These are phyloP conservation scores for Combretum micranthum DNA, from an alignment of 345 rosid species.

Conservation along the genomic window DNA sequence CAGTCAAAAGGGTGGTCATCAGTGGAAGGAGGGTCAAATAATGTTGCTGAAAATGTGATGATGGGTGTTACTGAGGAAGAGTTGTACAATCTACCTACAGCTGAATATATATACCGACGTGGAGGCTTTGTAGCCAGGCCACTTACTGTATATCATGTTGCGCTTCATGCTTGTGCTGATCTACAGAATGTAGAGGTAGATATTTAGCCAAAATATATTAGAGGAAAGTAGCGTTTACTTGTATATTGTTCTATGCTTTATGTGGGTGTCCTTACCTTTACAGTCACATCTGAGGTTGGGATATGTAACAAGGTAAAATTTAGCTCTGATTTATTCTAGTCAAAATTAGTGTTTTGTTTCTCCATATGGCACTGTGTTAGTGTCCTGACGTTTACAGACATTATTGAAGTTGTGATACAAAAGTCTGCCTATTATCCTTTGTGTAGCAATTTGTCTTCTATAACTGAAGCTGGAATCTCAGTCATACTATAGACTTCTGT, in stretches of 20 bases:
- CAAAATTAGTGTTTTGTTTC: too few species aligned
- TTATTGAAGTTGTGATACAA: too few species aligned
- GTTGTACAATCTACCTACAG: constrained; percentile 79
- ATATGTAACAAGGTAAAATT: too few species aligned
- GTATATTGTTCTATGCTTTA: background rate
- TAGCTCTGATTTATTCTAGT: too few species aligned
- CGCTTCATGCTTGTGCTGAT: constrained; percentile 80
- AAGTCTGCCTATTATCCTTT: too few species aligned
- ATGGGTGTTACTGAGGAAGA: constrained; percentile 79
- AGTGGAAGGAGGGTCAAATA: constrained; percentile 43
- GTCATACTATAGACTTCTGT: too few species aligned
- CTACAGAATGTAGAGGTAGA: constrained; percentile 69
- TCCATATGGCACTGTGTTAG: too few species aligned
- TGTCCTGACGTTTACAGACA: too few species aligned
- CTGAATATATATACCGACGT: constrained; percentile 54
- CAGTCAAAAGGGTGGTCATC: constrained; percentile 90
- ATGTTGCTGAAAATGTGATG: constrained; percentile 65
- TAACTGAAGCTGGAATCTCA: too few species aligned
- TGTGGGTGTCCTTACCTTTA: background rate
- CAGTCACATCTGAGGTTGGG: too few species aligned
- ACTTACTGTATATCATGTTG: constrained; percentile 73
- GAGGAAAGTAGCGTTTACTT: background rate
- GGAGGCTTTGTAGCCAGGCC: constrained; percentile 54
- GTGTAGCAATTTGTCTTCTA: too few species aligned
- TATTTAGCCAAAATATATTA: constrained; percentile 10